Conservation (phyloP, 1,284 basidiomycete species). For the Boletus holoroseus region DNA sequence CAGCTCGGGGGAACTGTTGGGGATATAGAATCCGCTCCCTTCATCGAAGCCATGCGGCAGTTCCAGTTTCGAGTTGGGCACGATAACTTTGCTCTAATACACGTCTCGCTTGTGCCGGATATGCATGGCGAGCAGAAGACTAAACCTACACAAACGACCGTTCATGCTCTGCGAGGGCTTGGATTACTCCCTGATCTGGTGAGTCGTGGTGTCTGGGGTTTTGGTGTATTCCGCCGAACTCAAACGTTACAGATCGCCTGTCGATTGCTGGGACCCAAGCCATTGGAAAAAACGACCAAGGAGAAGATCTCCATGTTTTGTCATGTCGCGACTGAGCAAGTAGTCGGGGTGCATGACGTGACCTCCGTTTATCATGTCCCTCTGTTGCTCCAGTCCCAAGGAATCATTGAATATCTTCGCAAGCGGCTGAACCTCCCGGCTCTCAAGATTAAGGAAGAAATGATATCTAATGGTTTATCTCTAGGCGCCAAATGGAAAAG, state of each 20-base stretch:
- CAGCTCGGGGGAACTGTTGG: conserved; percentile 95
- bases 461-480: conserved; percentile 58
- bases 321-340: conserved; percentile 90
- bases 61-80: conserved; percentile 98
- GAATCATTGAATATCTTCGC: conserved; percentile 81
- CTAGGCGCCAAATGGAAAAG: conserved; percentile 78
- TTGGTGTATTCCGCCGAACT: not conserved
- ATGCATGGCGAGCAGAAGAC: conserved; percentile 99
- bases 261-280: conserved; percentile 66
- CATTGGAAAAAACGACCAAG: conserved; percentile 81
- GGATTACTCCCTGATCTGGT: conserved; percentile 92
- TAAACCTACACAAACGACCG: conserved; percentile 96
- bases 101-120: conserved; percentile 96
- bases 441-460: conserved; percentile 52
- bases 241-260: conserved; percentile 73
- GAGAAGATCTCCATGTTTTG: conserved; percentile 99
- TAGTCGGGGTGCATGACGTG: conserved; percentile 95
- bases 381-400: conserved; percentile 87
- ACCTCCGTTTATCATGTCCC: conserved; percentile 98
- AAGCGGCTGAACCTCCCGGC: conserved; percentile 74
- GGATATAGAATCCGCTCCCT: conserved; percentile 95
- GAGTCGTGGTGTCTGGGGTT: conserved; percentile 29
- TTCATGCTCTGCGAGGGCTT: conserved; percentile 89
- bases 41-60: conserved; percentile 98
- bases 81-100: conserved; percentile 96